These are phyloP conservation scores for Pyricularia sp. DNA, from an alignment of 2,329 filamentous ascomycete species.

Conservation along the genomic window DNA sequence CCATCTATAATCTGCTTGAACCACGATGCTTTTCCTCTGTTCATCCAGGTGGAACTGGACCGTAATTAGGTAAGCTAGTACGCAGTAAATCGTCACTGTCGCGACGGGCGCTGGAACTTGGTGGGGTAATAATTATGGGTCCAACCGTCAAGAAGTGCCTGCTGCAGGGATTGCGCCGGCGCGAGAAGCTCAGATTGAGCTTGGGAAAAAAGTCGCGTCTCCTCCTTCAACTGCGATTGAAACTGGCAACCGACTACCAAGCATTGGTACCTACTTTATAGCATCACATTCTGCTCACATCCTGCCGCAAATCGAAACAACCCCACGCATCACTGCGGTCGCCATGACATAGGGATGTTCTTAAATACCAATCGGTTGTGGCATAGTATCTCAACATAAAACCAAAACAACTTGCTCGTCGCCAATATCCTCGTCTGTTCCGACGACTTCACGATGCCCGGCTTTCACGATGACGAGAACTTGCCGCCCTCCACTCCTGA, in stretches of 20 bases:
- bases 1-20: not conserved
- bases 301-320: not conserved
- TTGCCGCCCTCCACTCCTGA: conserved; percentile 42
- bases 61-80: not conserved
- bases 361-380: not conserved
- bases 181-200: not conserved
- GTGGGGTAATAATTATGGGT: not conserved
- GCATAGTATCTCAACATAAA: not conserved
- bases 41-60: not conserved
- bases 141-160: not conserved
- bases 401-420: not conserved
- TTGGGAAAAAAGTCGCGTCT: conserved; percentile 4
- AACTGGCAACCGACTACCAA: not conserved
- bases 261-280: not conserved
- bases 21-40: not conserved
- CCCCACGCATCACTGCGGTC: not conserved
- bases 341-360: not conserved
- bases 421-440: not conserved
- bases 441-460: not conserved
- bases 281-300: not conserved
- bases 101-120: not conserved
- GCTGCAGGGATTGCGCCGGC: not conserved
- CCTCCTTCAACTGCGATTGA: not conserved
- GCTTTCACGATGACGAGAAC: conserved; percentile 14
- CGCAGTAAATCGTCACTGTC: not conserved